Base-by-base conservation (phyloP, 2,329 filamentous ascomycete genomes). In the Arthrocladium fulminans region DNA sequence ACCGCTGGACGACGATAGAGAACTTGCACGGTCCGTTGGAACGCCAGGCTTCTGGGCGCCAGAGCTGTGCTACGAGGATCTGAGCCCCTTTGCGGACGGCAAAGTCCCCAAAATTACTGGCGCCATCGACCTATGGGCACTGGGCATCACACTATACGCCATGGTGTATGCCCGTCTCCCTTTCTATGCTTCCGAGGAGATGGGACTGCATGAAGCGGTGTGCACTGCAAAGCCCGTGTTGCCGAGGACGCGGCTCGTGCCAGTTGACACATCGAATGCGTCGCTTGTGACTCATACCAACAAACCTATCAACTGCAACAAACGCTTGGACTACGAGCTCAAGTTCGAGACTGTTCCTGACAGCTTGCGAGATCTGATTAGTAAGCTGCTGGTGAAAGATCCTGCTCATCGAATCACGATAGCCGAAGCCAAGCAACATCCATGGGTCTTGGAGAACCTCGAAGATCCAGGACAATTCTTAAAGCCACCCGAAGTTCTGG, bases 1-100 rank as follows among this genome's bases (percentile, higher is more conserved):
- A 34, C 87, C 94, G 60, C 81, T 94, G 50, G 89, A 96, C 58
- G 88, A 96, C 63, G 89, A 94, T 54, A 80, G 94, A 51, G 92
- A 97, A 64, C 73, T 98, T n/a, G 90, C 92, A 51, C 97, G 97
- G 73, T 97, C 92, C 1, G 92, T 97, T 4, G 92, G 92, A 45
- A 98, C 92, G 0, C 92, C 92, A 4, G 92, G 90, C 1, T 98
- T 98, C 68, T 98, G 96, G 62, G 92, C 92, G 1, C 92, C 92
- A 3, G 92, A 98, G 65, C 75, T 98, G 30, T 98, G 92, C 68
- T 92, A 89, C 63, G 94, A 87, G 1, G 88, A 92, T 53, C 67
- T 81, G 20, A 51, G 49, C 35, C 74, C 53, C 38, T 73, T 72
- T 47, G 64, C 68, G 40, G 60, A 67, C 59, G 65, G 67, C 58